Conservation (phyloP, 2,329 filamentous ascomycete species). For the Ophiostoma ips region DNA sequence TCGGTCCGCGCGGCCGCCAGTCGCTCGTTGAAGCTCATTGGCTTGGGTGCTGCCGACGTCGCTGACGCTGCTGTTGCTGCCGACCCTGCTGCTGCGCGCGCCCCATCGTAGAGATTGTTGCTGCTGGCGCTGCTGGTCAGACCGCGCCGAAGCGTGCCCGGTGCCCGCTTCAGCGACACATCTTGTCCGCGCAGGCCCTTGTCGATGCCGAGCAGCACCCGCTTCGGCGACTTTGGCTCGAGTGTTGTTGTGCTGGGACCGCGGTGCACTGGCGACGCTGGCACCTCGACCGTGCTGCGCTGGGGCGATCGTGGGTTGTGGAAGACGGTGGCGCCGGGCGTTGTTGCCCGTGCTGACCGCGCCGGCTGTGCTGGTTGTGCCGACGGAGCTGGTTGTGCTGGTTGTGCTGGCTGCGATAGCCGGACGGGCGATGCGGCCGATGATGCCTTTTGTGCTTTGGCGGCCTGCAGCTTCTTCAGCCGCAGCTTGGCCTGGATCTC, state of each 20-base stretch:
- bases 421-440: constrained; percentile 8
- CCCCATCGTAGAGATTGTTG: not conserved
- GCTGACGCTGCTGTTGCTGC: not conserved
- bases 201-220: constrained; percentile 75
- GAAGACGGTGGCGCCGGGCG: not conserved
- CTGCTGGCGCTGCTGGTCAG: constrained; percentile 3
- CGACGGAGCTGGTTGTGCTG: not conserved
- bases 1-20: constrained; percentile 55
- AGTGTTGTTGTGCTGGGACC: constrained; percentile 28
- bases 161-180: constrained; percentile 67
- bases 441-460: constrained; percentile 31
- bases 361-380: not conserved
- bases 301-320: constrained; percentile 5
- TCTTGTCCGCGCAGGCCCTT: constrained; percentile 71
- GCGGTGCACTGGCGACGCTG: constrained; percentile 56
- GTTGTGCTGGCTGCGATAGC: not conserved
- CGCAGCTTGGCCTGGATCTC: constrained; percentile 80
- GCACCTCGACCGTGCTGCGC: constrained; percentile 48
- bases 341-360: not conserved
- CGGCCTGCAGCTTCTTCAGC: constrained; percentile 70
- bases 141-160: constrained; percentile 25
- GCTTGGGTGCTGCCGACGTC: constrained; percentile 18
- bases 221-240: constrained; percentile 61
- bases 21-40: constrained; percentile 67
- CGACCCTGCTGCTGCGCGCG: not conserved